Base-by-base conservation (phyloP, 78 protist genomes). In the Dictyostelium citrinum region DNA sequence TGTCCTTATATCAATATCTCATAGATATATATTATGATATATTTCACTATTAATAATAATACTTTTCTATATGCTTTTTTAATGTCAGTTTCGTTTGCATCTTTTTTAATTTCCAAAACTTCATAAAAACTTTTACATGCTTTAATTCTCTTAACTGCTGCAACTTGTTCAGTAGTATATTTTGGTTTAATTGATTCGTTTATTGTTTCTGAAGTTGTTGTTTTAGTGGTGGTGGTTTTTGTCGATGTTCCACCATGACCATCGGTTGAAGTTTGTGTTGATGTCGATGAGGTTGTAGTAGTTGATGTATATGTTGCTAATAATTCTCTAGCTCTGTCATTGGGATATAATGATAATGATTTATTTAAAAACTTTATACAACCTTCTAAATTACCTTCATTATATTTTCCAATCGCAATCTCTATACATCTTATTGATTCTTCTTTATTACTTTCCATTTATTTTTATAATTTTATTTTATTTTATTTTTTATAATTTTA, bases 391-490 rank as follows among this genome's bases (percentile, higher is more conserved):
- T 88, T 88, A 2, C 85, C 85, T 2, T 78, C 81, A 16, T 33
- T 55, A 17, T 77, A 77, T 39, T 78, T 84, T 17, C 24, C 5
- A 22, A 72, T 24, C 5, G 95, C 95, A 35, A 91, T 81, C n/a
- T 91, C 95, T 24, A 91, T 79, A 58, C 92, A 83, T 81, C 95
- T 68, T 12, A 83, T 29, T 46, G 95, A 90, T 61, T 91, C 95
- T 55, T 91, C 95, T 76, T 41, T 91, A 35, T 91, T 91, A 49
- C 95, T 86, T 17, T 91, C 95, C 95, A 91, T 91, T 55, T 55
- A 55, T 55, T 39, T 39, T 39, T 39, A 39, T 39, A 39, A 39
- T n/a, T n/a, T n/a, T n/a, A 39, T 39, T 39, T 39, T 39, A 39
- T 39, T 39, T 39, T 39, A 1, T 39, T 39, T 39, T 39, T 39